These are phyloP conservation scores for Podospora pseudoanserina DNA, from an alignment of 495 filamentous ascomycete genomes.

Conservation along the genomic window DNA sequence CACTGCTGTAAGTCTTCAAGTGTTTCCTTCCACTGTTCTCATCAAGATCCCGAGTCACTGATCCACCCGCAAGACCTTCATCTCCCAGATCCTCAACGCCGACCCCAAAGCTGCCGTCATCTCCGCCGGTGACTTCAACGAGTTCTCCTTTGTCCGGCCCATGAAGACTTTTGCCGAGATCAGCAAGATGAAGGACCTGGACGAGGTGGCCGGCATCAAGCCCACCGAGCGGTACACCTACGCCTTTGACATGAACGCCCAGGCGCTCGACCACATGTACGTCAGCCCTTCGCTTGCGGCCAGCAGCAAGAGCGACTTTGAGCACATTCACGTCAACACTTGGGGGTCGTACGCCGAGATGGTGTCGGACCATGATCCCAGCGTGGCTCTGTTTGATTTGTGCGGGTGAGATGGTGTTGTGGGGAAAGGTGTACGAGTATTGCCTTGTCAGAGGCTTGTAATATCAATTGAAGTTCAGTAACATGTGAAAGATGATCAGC, in stretches of 20 bases:
- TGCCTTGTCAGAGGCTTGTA: background rate
- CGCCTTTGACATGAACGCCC: constrained; percentile 32
- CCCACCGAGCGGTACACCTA: constrained; percentile 58
- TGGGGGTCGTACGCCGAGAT: constrained; percentile 48
- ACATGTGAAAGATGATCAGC: too few relatives aligned
- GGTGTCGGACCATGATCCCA: constrained; percentile 60
- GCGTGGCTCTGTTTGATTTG: constrained; percentile 51
- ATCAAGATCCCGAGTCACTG: background rate
- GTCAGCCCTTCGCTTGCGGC: constrained; percentile 42
- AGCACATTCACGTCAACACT: constrained; percentile 61
- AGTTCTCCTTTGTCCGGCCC: constrained; percentile 55
- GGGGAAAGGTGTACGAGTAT: constrained; percentile 2
- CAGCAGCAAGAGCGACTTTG: constrained; percentile 36
- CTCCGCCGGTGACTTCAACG: constrained; percentile 59
- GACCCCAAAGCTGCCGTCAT: constrained; percentile 46
- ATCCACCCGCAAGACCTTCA: constrained; percentile 27
- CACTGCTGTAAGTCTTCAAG: constrained; percentile 39
- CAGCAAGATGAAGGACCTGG: constrained; percentile 51
- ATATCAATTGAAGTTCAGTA: background rate
- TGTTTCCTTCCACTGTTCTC: background rate
- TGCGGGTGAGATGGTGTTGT: constrained; percentile 33
- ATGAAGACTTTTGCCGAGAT: constrained; percentile 41
- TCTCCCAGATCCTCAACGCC: constrained; percentile 40
- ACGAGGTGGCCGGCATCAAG: constrained; percentile 44
- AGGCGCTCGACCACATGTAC: constrained; percentile 61